Conservation (phyloP, 768 basidiomycete species). For the Agaricus blazei region DNA sequence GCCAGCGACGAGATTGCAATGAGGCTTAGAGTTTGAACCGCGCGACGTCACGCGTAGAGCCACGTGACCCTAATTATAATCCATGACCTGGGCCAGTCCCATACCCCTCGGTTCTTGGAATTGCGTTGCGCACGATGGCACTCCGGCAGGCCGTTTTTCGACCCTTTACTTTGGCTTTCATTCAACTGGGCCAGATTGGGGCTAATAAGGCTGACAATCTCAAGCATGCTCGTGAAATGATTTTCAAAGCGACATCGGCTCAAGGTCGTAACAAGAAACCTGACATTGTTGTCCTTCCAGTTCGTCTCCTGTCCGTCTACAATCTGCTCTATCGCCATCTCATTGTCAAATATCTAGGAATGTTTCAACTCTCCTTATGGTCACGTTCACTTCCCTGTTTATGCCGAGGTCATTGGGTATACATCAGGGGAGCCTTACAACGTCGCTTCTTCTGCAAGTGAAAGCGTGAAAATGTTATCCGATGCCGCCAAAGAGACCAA, state of each 20-base stretch:
- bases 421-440: conserved; percentile 56
- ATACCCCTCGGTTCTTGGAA: not conserved
- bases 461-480: conserved; percentile 80
- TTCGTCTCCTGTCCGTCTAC: conserved; percentile 27
- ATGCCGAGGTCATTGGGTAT: conserved; percentile 77
- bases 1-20: too few relatives aligned
- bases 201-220: conserved; percentile 76
- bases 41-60: too few relatives aligned
- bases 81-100: too few relatives aligned
- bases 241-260: conserved; percentile 56
- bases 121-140: not conserved
- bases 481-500: conserved; percentile 69
- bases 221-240: conserved; percentile 75
- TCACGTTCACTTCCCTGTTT: conserved; percentile 72
- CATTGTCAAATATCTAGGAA: conserved; percentile 43
- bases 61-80: too few relatives aligned
- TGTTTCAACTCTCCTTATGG: conserved; percentile 90
- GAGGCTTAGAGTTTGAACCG: too few relatives aligned
- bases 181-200: conserved; percentile 78
- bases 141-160: conserved; percentile 33
- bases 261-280: conserved; percentile 53
- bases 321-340: not conserved
- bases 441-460: conserved; percentile 49
- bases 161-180: conserved; percentile 80
- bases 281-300: conserved; percentile 81